Evolutionary conservation across 2,329 filamentous ascomycete genomes (phyloP).

Genomic region (Pestalotiopsis sp.): DNA sequence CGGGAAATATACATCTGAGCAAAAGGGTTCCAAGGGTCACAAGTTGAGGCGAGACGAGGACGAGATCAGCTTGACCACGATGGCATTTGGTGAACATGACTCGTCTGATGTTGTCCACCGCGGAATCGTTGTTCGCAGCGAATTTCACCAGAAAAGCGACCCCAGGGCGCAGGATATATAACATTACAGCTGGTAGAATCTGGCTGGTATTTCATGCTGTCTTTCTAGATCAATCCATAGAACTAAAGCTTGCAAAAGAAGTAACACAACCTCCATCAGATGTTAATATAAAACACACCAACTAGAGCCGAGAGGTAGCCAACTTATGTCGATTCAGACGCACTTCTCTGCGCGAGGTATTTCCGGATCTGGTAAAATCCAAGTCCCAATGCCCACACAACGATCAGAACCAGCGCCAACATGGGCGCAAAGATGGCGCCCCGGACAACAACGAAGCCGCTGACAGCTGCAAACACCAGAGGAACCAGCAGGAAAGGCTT

Average conservation of each 20-base stretch:
- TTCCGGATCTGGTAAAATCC: conserved; percentile 38
- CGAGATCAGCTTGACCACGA: background rate
- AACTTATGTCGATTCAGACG: background rate
- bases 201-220: too few species aligned
- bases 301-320: background rate
- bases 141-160: background rate
- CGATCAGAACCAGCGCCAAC: conserved; percentile 54
- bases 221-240: too few species aligned
- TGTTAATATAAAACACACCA: too few species aligned
- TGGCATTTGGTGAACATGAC: background rate
- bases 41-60: background rate
- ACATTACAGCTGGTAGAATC: background rate
- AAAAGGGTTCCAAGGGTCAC: background rate
- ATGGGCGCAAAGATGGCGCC: conserved; percentile 62
- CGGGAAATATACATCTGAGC: background rate
- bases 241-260: too few species aligned
- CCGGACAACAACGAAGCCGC: conserved; percentile 61
- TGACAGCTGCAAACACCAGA: conserved; percentile 56
- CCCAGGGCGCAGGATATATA: background rate
- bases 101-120: background rate
- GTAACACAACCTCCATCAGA: too few species aligned
- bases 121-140: background rate
- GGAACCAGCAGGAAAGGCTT: conserved; percentile 55
- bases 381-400: conserved; percentile 53
- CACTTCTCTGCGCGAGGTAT: conserved; percentile 15